phyloP scores from a whole-genome alignment of 2,329 filamentous ascomycete species.

The Ophiostoma populinum region DNA sequence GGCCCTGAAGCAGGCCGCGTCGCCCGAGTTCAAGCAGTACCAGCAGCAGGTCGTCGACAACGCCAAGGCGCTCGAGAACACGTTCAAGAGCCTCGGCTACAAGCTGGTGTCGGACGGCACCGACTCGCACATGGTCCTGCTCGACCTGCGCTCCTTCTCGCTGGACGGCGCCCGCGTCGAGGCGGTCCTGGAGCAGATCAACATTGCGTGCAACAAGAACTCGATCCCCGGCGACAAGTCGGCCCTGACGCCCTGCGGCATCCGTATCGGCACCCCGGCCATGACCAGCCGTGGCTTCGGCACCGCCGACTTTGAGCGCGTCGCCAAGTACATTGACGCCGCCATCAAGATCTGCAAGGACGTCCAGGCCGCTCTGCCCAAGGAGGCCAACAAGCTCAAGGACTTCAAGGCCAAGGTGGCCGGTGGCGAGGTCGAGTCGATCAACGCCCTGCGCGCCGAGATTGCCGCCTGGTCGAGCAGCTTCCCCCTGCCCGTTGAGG shows the following conservation, averaged over 20 bases:
- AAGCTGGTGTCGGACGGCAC: constrained; percentile 91
- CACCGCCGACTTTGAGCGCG: constrained; percentile 77
- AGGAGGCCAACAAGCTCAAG: constrained; percentile 98
- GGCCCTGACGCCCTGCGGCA: constrained; percentile 80
- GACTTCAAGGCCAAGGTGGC: constrained; percentile 94
- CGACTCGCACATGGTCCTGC: constrained; percentile 91
- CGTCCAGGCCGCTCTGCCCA: constrained; percentile 68
- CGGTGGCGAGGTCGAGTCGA: constrained; percentile 59
- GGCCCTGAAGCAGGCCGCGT: constrained; percentile 83
- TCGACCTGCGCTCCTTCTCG: constrained; percentile 74
- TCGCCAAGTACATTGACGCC: constrained; percentile 77
- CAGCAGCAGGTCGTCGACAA: constrained; percentile 86
- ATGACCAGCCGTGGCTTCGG: constrained; percentile 96
- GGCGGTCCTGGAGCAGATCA: constrained; percentile 90
- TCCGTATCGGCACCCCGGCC: constrained; percentile 90
- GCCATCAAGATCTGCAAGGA: constrained; percentile 82
- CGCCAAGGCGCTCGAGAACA: constrained; percentile 75
- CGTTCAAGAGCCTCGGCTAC: constrained; percentile 76
- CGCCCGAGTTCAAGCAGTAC: constrained; percentile 82
- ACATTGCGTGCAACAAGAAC: constrained; percentile 99
- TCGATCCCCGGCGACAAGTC: constrained; percentile 95
- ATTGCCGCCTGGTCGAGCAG: constrained; percentile 70
- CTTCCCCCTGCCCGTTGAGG: constrained; percentile 84
- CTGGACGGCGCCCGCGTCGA: constrained; percentile 93
- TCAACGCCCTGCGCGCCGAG: constrained; percentile 75